Conservation (phyloP, 2,329 filamentous ascomycete genomes). For the Cladosporium sp. region DNA sequence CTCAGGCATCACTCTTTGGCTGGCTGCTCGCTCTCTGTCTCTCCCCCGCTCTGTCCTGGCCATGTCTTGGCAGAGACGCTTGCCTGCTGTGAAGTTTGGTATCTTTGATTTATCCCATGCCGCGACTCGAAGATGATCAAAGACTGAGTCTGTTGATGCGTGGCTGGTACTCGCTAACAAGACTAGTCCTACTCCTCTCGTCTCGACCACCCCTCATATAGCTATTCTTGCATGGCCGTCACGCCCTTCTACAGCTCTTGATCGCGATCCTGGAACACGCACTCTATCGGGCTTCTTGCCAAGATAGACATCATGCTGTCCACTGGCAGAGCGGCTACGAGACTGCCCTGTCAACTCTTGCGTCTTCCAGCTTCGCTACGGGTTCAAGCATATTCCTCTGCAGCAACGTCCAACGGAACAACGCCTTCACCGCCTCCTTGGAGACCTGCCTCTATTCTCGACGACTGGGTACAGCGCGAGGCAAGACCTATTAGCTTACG, state of each 20-base stretch:
- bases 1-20: background rate
- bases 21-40: background rate
- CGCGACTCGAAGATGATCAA: too few relatives aligned
- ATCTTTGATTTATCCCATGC: background rate
- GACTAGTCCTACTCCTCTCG: too few relatives aligned
- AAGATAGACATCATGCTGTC: background rate
- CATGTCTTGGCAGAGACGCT: background rate
- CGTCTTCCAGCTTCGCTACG: slow-evolving; percentile 6
- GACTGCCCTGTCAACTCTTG: background rate
- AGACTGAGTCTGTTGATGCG: too few relatives aligned
- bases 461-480: slow-evolving; percentile 84
- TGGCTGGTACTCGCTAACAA: too few relatives aligned
- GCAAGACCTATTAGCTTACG: slow-evolving; percentile 93
- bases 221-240: too few relatives aligned
- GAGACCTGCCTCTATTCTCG: slow-evolving; percentile 54
- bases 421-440: slow-evolving; percentile 46
- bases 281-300: background rate
- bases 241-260: too few relatives aligned
- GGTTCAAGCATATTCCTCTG: background rate
- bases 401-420: slow-evolving; percentile 8
- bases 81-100: background rate
- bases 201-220: too few relatives aligned
- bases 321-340: background rate
- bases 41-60: background rate
- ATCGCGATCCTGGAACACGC: too few relatives aligned